Evolutionary conservation across 371 early-diverging fungal genomes (phyloP).

Genomic region (Mortierella sp.): DNA sequence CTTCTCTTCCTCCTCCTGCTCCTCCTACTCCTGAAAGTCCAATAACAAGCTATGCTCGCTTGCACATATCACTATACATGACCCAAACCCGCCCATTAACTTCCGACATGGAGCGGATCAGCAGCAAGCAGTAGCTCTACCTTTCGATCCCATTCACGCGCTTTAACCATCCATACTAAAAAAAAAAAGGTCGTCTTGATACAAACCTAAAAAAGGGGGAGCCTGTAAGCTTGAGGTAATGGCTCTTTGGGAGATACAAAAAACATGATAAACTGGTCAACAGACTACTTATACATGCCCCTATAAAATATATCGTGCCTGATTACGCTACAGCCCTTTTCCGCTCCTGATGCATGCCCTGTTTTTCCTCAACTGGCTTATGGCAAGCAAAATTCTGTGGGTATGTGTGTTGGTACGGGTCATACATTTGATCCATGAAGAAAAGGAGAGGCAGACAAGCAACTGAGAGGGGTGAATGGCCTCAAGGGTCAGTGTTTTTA

Average conservation of each 20-base stretch:
- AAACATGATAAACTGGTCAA: no score
- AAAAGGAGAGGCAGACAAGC: neutral
- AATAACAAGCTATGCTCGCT: no score
- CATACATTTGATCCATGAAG: neutral
- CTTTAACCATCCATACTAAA: no score
- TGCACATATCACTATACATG: no score
- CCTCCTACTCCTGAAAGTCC: no score
- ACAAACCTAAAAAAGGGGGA: neutral
- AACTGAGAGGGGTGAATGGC: neutral
- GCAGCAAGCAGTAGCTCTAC: no score
- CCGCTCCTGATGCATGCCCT: neutral
- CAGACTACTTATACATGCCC: neutral
- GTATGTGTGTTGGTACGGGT: neutral
- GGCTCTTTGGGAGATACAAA: neutral
- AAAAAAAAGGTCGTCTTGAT: no score
- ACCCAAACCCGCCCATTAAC: no score
- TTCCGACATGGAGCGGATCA: no score
- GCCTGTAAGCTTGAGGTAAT: neutral
- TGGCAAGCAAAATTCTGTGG: neutral
- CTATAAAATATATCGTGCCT: conserved; percentile 1
- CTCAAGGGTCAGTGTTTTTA: neutral
- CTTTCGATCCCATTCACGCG: no score
- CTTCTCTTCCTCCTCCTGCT: no score
- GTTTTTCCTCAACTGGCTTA: neutral
- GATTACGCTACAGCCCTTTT: neutral